Evolutionary conservation across 495 filamentous ascomycete species (phyloP).

Genomic region (Massariosphaeria phaeospora): DNA sequence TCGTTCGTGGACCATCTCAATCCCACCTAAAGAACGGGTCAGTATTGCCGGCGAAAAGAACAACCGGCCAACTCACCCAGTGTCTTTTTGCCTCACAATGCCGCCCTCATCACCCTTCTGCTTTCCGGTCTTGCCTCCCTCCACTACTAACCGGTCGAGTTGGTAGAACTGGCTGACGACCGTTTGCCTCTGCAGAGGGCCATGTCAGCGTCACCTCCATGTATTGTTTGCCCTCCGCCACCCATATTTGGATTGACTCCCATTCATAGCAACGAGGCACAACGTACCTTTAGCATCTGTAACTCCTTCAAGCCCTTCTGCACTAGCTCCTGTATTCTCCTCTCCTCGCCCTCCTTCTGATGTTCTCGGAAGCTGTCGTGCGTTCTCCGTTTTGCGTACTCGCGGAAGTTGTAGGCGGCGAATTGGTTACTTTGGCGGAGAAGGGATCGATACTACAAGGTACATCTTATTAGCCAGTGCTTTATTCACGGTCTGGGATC

Average conservation of each 20-base stretch:
- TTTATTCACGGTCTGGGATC: background rate
- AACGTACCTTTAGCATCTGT: conserved; percentile 78
- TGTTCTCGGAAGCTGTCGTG: conserved; percentile 84
- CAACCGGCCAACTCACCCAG: conserved; percentile 54
- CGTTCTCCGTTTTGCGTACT: conserved; percentile 88
- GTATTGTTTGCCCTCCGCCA: background rate
- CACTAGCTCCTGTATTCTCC: conserved; percentile 79
- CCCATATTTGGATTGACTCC: background rate
- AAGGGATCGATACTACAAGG: conserved; percentile 77
- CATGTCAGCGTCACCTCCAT: conserved; percentile 9
- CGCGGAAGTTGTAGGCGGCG: conserved; percentile 91
- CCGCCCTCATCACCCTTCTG: conserved; percentile 63
- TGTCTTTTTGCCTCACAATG: conserved; percentile 75
- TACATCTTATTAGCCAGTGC: conserved; percentile 1
- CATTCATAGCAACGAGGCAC: background rate
- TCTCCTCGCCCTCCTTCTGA: conserved; percentile 59
- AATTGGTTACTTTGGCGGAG: conserved; percentile 84
- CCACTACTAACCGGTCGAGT: conserved; percentile 85
- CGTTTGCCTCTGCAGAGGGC: conserved; percentile 74
- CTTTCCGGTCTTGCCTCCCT: conserved; percentile 76
- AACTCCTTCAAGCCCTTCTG: conserved; percentile 84
- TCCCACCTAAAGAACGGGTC: conserved; percentile 18
- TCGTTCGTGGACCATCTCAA: conserved; percentile 2
- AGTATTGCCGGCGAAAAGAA: background rate
- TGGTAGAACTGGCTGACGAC: conserved; percentile 92